Percentiles rank a stretch among this genome's conserved stretches.
Evolutionary conservation across 2,329 filamentous ascomycete genomes (phyloP).

Genomic region (Polychaeton citri): DNA sequence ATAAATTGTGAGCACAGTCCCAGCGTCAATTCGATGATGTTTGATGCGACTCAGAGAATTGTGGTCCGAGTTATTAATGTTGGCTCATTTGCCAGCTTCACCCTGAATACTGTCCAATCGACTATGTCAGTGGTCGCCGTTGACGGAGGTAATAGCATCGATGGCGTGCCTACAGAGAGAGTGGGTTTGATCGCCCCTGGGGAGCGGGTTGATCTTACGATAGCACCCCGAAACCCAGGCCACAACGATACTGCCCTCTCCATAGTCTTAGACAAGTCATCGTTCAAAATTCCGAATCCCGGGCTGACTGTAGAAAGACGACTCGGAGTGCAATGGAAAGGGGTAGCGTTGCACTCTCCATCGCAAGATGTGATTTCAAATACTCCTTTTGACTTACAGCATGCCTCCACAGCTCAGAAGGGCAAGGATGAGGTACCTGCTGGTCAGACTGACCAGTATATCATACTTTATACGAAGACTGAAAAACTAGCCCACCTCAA

Average conservation of each 20-base stretch:
- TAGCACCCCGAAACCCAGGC: neutral
- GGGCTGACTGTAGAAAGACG: constrained; percentile 26
- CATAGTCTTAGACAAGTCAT: constrained; percentile 15
- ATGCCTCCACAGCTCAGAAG: neutral
- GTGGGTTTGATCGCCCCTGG: constrained; percentile 32
- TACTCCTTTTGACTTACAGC: constrained; percentile 11
- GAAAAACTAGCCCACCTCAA: constrained; percentile 29
- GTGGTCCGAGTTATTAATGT: constrained; percentile 32
- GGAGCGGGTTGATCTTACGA: constrained; percentile 29
- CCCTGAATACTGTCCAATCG: constrained; percentile 20
- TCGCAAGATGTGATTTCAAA: constrained; percentile 9
- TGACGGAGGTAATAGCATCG: constrained; percentile 27
- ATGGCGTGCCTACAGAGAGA: constrained; percentile 15
- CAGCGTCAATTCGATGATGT: constrained; percentile 2
- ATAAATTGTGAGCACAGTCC: constrained; percentile 26
- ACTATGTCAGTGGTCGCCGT: constrained; percentile 25
- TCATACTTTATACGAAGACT: constrained; percentile 35
- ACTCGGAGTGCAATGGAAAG: constrained; percentile 15
- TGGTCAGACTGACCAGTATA: constrained; percentile 24
- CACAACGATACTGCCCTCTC: constrained; percentile 7
- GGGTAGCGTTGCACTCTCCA: neutral
- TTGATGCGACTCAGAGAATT: constrained; percentile 16
- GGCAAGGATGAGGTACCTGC: constrained; percentile 2
- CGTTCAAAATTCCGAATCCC: constrained; percentile 33
- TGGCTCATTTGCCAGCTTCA: constrained; percentile 29